A percentile compares a stretch with the other conserved stretches of the same genome.
phyloP scores from a whole-genome alignment of 192 early-diverging fungal genomes.

The Coemansia sp. region DNA sequence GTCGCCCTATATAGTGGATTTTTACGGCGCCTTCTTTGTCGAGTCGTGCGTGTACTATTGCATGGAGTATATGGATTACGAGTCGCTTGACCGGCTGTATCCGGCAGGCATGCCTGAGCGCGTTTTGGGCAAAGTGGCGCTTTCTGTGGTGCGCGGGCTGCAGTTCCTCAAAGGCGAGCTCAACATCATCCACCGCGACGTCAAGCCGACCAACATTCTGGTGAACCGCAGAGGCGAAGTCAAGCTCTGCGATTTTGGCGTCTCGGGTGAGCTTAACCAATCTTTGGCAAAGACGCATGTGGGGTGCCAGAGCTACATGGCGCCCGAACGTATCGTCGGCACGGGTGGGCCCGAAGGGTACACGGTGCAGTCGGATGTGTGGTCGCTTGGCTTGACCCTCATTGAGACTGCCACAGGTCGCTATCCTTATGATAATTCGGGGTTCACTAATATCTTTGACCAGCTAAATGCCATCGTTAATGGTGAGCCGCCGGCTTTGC shows the following conservation, averaged over 20 bases:
- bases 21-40: slow-evolving; percentile 95
- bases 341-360: slow-evolving; percentile 60
- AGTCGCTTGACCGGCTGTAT: slow-evolving; percentile 86
- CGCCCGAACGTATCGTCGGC: slow-evolving; percentile 85
- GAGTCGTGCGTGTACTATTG: slow-evolving; percentile 96
- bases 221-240: slow-evolving; percentile 84
- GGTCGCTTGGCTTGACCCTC: slow-evolving; percentile 87
- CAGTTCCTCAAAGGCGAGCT: slow-evolving; percentile 85
- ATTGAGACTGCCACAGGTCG: slow-evolving; percentile 79
- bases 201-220: slow-evolving; percentile 94
- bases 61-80: slow-evolving; percentile 99
- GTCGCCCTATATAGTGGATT: slow-evolving; percentile 92
- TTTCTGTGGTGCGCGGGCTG: slow-evolving; percentile 77
- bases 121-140: slow-evolving; percentile 71
- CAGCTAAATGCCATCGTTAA: slow-evolving; percentile 85
- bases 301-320: slow-evolving; percentile 95
- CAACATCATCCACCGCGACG: slow-evolving; percentile 89
- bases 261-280: slow-evolving; percentile 83
- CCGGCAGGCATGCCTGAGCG: slow-evolving; percentile 77
- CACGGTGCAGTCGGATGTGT: slow-evolving; percentile 88
- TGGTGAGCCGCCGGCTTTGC: slow-evolving; percentile 71
- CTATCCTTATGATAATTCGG: slow-evolving; percentile 72
- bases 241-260: slow-evolving; percentile 96
- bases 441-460: slow-evolving; percentile 76
- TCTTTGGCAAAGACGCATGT: slow-evolving; percentile 92